Conservation (phyloP, 2,329 filamentous ascomycete species). For the Aspergillus bombycis region DNA sequence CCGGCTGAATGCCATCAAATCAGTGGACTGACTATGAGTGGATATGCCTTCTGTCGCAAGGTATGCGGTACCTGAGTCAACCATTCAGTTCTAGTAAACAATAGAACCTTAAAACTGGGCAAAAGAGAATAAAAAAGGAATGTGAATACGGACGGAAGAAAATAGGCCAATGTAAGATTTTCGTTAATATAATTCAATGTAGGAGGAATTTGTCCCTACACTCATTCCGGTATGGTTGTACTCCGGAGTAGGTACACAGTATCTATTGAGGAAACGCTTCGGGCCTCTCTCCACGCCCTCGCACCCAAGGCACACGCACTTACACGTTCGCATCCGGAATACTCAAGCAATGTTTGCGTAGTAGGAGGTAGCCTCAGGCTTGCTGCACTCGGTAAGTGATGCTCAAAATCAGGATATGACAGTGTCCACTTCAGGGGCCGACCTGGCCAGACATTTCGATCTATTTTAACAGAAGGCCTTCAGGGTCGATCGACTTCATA, state of each 20-base stretch:
- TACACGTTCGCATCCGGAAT: constrained; percentile 10
- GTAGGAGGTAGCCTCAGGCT: not conserved
- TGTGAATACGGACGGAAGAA: not conserved
- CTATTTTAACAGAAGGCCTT: not conserved
- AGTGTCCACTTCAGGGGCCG: not conserved
- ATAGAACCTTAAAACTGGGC: constrained; percentile 1
- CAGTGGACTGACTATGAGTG: not conserved
- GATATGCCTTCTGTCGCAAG: not conserved
- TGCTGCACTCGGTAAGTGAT: constrained; percentile 6
- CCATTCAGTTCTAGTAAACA: not conserved
- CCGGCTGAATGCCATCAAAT: not conserved
- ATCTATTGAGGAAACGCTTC: not conserved
- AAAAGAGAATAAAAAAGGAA: not conserved
- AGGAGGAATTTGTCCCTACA: not conserved
- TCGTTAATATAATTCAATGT: not conserved
- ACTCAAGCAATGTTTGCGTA: not conserved
- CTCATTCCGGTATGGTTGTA: not conserved
- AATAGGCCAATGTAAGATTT: not conserved
- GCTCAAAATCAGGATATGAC: not conserved
- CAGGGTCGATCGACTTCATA: constrained; percentile 4
- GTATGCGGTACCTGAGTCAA: constrained; percentile 6
- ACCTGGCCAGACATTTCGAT: not conserved
- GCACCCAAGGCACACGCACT: not conserved
- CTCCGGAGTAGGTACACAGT: not conserved
- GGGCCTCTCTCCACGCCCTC: not conserved